A percentile compares a stretch with the other conserved stretches of the same genome.
Evolutionary conservation across 2,329 filamentous ascomycete genomes (phyloP).

Genomic region (Pyrenophora seminiperda): DNA sequence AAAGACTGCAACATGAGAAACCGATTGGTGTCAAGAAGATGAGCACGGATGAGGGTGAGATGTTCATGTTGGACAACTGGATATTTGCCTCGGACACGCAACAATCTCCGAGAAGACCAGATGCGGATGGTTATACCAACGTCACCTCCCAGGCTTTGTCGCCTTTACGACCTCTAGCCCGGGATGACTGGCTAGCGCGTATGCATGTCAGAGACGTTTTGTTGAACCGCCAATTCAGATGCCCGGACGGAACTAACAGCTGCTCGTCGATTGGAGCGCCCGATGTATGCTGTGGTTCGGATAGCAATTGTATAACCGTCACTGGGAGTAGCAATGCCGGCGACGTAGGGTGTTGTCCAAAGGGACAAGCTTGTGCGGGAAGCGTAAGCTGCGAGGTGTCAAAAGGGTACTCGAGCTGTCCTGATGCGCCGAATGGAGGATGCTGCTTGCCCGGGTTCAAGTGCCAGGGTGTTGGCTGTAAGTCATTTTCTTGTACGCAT

Average conservation of each 20-base stretch:
- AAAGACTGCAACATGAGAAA: slow-evolving; percentile 46
- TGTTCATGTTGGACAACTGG: slow-evolving; percentile 73
- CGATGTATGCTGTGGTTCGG: slow-evolving; percentile 73
- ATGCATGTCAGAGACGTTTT: slow-evolving; percentile 45
- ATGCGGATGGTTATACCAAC: slow-evolving; percentile 23
- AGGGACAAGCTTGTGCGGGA: slow-evolving; percentile 67
- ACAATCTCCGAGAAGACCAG: slow-evolving; percentile 8
- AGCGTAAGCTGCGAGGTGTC: slow-evolving; percentile 65
- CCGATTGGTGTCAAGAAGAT: slow-evolving; percentile 75
- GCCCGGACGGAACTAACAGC: slow-evolving; percentile 68
- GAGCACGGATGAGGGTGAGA: slow-evolving; percentile 71
- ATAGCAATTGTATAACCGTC: slow-evolving; percentile 65
- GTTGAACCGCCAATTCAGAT: slow-evolving; percentile 65
- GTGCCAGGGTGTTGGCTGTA: slow-evolving; percentile 73
- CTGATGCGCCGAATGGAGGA: slow-evolving; percentile 69
- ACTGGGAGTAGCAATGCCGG: slow-evolving; percentile 62
- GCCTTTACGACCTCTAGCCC: slow-evolving; percentile 35
- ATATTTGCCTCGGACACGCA: slow-evolving; percentile 47
- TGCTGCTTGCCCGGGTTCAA: slow-evolving; percentile 76
- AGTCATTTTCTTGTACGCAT: slow-evolving; percentile 40
- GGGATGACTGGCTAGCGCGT: slow-evolving; percentile 46
- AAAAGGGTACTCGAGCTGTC: slow-evolving; percentile 67
- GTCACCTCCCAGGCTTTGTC: slow-evolving; percentile 29
- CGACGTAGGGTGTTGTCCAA: slow-evolving; percentile 75
- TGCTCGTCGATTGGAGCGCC: slow-evolving; percentile 69